These are phyloP conservation scores for Thelephora terrestris DNA, from an alignment of 1,284 basidiomycete species.

Conservation along the genomic window DNA sequence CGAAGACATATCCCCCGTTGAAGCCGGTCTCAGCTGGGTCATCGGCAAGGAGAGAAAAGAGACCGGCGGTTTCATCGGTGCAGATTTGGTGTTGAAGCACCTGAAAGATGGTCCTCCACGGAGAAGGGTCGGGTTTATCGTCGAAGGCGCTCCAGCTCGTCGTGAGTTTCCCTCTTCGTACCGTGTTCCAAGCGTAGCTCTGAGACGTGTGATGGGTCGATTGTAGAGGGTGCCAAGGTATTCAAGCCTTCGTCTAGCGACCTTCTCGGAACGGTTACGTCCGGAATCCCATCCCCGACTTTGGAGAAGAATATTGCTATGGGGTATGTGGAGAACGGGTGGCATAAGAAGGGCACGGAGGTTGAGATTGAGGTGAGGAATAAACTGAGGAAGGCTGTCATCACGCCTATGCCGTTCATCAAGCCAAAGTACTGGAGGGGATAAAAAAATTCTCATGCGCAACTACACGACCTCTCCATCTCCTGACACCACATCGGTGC, in stretches of 20 bases:
- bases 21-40: constrained; percentile 88
- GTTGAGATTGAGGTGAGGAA: constrained; percentile 72
- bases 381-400: constrained; percentile 56
- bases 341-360: constrained; percentile 87
- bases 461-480: neutral
- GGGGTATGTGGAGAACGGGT: constrained; percentile 77
- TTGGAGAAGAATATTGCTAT: constrained; percentile 91
- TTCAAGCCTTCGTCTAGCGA: constrained; percentile 45
- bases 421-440: constrained; percentile 65
- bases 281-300: constrained; percentile 92
- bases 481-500: too few species aligned
- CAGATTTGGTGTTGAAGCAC: constrained; percentile 68
- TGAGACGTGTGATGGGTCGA: neutral
- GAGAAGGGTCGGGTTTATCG: constrained; percentile 75
- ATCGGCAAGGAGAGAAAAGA: constrained; percentile 83
- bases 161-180: constrained; percentile 30
- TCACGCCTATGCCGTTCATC: constrained; percentile 77
- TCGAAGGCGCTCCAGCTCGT: constrained; percentile 83
- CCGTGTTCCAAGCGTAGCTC: too few species aligned
- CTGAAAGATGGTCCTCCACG: constrained; percentile 74
- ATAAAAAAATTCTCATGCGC: constrained; percentile 8
- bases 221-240: constrained; percentile 73
- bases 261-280: constrained; percentile 72
- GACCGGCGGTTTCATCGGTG: constrained; percentile 72
- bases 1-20: constrained; percentile 79